Percentiles rank a stretch among this genome's conserved stretches.
Evolutionary conservation across 176 grass and related monocot genomes (phyloP).

Genomic region (Aegilops bicornis): DNA sequence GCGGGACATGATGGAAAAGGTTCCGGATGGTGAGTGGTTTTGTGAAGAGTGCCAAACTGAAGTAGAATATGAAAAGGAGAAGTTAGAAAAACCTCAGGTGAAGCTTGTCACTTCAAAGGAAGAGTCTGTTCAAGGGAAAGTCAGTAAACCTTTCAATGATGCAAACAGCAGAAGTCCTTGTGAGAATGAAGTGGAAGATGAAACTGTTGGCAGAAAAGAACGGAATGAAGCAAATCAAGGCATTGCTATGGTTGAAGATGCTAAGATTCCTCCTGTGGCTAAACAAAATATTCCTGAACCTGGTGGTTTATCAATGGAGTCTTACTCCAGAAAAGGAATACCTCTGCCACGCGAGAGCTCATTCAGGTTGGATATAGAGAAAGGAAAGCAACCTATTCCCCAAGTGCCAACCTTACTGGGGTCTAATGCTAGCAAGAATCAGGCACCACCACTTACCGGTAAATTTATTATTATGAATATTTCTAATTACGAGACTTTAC

Average conservation of each 20-base stretch:
- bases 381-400: constrained; percentile 47
- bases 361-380: constrained; percentile 39
- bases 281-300: constrained; percentile 27
- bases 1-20: constrained; percentile 64
- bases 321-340: constrained; percentile 43
- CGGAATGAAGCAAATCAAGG: constrained; percentile 30
- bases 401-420: constrained; percentile 23
- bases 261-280: constrained; percentile 13
- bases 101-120: constrained; percentile 37
- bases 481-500: constrained; percentile 16
- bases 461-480: constrained; percentile 35
- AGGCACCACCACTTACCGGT: constrained; percentile 48
- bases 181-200: constrained; percentile 42
- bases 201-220: constrained; percentile 40
- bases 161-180: constrained; percentile 29
- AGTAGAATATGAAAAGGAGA: constrained; percentile 51
- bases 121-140: constrained; percentile 33
- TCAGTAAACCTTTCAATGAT: constrained; percentile 9
- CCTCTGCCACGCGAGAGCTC: constrained; percentile 27
- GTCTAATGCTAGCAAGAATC: constrained; percentile 41
- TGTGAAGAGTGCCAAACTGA: constrained; percentile 92
- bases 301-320: constrained; percentile 14
- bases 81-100: constrained; percentile 43
- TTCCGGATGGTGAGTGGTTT: constrained; percentile 84
- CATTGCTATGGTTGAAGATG: constrained; percentile 29